A percentile compares a stretch with the other conserved stretches of the same genome.
Evolutionary conservation across 345 rosid species (phyloP).

Genomic region (Firmiana major): DNA sequence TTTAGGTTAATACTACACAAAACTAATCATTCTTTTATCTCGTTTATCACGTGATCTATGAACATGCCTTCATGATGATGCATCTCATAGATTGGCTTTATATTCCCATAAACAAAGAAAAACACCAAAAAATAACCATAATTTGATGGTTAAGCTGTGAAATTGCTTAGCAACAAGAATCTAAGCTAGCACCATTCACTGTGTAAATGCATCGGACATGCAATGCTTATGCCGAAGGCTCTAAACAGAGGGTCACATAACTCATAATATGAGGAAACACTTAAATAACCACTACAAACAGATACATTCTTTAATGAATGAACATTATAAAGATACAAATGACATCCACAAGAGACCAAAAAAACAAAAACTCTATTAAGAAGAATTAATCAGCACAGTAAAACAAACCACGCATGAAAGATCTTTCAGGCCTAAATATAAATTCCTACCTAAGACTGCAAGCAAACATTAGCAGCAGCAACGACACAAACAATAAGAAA

Average conservation of each 20-base stretch:
- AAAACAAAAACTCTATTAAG: neutral
- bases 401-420: neutral
- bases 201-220: neutral
- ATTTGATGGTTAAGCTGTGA: neutral
- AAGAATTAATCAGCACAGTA: neutral
- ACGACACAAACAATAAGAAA: neutral
- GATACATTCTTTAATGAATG: neutral
- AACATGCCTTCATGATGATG: neutral
- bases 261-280: neutral
- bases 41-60: neutral
- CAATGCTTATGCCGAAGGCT: neutral
- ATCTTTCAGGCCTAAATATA: neutral
- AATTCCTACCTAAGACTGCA: neutral
- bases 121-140: neutral
- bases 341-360: neutral
- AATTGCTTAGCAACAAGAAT: neutral
- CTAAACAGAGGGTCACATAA: neutral
- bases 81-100: neutral
- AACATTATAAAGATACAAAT: neutral
- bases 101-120: neutral
- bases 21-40: neutral
- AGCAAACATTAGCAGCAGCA: neutral
- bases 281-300: neutral
- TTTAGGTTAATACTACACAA: neutral
- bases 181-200: neutral